Conservation (phyloP, 768 basidiomycete species). For the Russula lepida region DNA sequence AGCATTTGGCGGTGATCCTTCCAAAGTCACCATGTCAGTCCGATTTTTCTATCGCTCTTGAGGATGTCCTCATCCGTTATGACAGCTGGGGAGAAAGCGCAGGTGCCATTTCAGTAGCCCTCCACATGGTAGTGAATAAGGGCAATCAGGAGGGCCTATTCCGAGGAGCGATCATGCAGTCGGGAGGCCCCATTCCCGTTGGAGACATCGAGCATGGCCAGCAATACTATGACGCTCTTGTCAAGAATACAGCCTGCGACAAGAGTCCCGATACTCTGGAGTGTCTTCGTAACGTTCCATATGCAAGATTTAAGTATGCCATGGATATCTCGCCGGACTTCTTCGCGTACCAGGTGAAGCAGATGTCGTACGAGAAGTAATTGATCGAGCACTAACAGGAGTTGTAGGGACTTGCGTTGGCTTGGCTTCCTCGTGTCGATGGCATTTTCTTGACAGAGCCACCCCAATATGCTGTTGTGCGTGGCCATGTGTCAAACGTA, state of each 20-base stretch:
- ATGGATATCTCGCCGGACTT: slow-evolving; percentile 17
- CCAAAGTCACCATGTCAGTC: slow-evolving; percentile 27
- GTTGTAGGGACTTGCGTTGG: slow-evolving; percentile 6
- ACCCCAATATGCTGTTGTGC: slow-evolving; percentile 15
- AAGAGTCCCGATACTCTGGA: slow-evolving; percentile 19
- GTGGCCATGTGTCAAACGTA: slow-evolving; percentile 21
- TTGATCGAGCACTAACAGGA: background rate
- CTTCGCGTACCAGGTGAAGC: slow-evolving; percentile 14
- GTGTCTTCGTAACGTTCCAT: slow-evolving; percentile 19
- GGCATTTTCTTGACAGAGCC: slow-evolving; percentile 22
- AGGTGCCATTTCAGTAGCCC: slow-evolving; percentile 30
- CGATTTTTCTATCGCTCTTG: too few species aligned
- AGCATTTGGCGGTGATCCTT: slow-evolving; percentile 35
- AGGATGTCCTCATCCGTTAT: background rate
- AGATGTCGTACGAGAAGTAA: too few species aligned
- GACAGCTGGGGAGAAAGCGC: slow-evolving; percentile 31
- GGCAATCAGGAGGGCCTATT: slow-evolving; percentile 23
- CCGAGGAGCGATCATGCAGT: slow-evolving; percentile 24
- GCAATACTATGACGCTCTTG: slow-evolving; percentile 21
- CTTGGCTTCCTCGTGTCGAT: slow-evolving; percentile 22
- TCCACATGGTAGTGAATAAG: slow-evolving; percentile 25
- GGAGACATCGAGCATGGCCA: slow-evolving; percentile 19
- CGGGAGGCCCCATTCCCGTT: slow-evolving; percentile 24
- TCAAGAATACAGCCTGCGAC: slow-evolving; percentile 18
- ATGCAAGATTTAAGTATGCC: slow-evolving; percentile 2